These are phyloP conservation scores for Hygrocybe punicea DNA, from an alignment of 768 basidiomycete genomes.

Conservation along the genomic window DNA sequence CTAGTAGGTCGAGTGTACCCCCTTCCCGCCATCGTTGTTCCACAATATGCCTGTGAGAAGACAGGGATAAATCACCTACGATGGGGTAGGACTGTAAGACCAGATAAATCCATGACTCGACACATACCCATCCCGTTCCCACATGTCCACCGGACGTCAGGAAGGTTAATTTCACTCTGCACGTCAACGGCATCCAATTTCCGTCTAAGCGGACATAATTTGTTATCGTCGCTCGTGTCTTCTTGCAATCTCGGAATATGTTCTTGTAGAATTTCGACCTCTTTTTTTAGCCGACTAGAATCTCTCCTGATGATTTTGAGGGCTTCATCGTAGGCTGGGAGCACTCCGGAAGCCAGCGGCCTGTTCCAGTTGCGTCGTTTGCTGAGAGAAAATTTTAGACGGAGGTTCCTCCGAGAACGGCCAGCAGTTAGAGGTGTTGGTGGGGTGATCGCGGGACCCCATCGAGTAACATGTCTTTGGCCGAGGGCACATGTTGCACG, in stretches of 20 bases:
- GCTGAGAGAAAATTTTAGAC: slow-evolving; percentile 51
- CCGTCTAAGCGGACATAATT: slow-evolving; percentile 44
- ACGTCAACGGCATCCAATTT: slow-evolving; percentile 64
- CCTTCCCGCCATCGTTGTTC: slow-evolving; percentile 85
- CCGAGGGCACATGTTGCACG: too few species aligned
- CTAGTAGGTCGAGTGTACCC: slow-evolving; percentile 80
- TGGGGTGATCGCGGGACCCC: too few species aligned
- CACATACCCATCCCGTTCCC: slow-evolving; percentile 74
- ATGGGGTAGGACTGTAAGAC: neutral
- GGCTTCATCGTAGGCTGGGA: slow-evolving; percentile 85
- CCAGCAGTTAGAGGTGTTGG: too few species aligned
- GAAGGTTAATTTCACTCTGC: slow-evolving; percentile 82
- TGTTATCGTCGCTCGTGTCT: slow-evolving; percentile 31
- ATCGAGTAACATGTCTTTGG: too few species aligned
- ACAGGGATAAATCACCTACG: slow-evolving; percentile 63
- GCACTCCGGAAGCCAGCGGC: slow-evolving; percentile 56
- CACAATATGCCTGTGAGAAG: slow-evolving; percentile 71
- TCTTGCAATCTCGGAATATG: slow-evolving; percentile 28
- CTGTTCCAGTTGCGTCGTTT: slow-evolving; percentile 61
- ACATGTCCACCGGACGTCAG: slow-evolving; percentile 74
- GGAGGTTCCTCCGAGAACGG: too few species aligned
- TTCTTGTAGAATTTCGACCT: slow-evolving; percentile 23
- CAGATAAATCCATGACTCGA: neutral
- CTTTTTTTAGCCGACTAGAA: slow-evolving; percentile 41
- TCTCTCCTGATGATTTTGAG: slow-evolving; percentile 66